A percentile compares a stretch with the other conserved stretches of the same genome.
These are phyloP conservation scores for Aurantiochytrium sp. DNA, from an alignment of 108 stramenopile species.

Conservation along the genomic window DNA sequence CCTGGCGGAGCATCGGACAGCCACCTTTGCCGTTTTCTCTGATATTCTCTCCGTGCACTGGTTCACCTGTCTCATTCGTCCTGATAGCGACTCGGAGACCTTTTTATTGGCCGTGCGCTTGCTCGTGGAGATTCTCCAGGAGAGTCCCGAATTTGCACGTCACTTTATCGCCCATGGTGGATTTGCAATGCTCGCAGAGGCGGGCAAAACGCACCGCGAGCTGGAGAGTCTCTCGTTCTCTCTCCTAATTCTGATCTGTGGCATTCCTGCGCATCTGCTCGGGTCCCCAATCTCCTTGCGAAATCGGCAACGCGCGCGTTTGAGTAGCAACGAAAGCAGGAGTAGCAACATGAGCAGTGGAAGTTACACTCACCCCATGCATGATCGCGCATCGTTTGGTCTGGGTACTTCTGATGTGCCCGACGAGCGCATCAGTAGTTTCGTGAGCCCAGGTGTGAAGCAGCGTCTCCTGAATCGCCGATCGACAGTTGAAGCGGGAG, in stretches of 20 bases:
- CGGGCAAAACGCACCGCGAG: neutral
- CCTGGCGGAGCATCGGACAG: neutral
- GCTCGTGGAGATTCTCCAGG: conserved; percentile 11
- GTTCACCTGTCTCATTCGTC: neutral
- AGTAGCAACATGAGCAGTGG: neutral
- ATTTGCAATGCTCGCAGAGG: neutral
- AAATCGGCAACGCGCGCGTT: neutral
- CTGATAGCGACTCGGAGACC: neutral
- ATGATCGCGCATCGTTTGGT: no score
- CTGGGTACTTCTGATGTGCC: no score
- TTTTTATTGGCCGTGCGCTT: neutral
- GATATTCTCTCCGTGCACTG: conserved; percentile 13
- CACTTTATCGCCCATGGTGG: neutral
- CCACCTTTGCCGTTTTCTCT: neutral
- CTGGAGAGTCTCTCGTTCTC: neutral
- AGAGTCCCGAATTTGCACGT: neutral
- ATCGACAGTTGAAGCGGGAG: neutral
- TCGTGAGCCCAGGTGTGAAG: neutral
- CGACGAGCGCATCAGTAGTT: neutral
- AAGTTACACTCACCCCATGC: neutral
- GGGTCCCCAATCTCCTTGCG: neutral
- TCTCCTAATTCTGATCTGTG: neutral
- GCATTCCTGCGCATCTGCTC: neutral
- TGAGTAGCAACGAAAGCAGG: no score
- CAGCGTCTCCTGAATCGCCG: neutral